These are phyloP conservation scores for Suhomyces prunicola DNA, from an alignment of 805 yeast genomes.

Conservation along the genomic window DNA sequence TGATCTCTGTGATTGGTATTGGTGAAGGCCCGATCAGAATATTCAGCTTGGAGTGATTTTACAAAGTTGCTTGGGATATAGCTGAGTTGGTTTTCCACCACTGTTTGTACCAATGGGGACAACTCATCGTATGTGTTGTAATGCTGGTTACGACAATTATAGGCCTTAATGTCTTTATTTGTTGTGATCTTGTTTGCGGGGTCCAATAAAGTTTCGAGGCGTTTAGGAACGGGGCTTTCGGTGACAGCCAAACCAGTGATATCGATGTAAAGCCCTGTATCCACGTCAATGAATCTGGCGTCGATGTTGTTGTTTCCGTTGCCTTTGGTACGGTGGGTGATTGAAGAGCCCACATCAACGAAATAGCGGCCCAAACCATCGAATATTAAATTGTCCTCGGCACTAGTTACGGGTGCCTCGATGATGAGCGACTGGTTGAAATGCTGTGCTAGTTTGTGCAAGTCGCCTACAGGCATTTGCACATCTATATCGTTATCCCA, in stretches of 20 bases:
- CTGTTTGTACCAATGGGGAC: slow-evolving; percentile 15
- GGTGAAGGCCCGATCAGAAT: slow-evolving; percentile 20
- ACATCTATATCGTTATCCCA: slow-evolving; percentile 26
- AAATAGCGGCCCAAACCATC: slow-evolving; percentile 21
- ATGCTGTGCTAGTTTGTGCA: slow-evolving; percentile 15
- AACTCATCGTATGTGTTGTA: slow-evolving; percentile 22
- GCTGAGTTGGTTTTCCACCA: slow-evolving; percentile 17
- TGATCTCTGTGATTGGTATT: slow-evolving; percentile 19
- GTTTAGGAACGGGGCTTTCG: slow-evolving; percentile 21
- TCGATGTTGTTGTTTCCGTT: slow-evolving; percentile 39
- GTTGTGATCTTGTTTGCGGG: neutral
- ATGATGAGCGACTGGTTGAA: slow-evolving; percentile 21
- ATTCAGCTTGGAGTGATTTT: slow-evolving; percentile 26
- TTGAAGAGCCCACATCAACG: slow-evolving; percentile 21
- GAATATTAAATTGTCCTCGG: slow-evolving; percentile 13
- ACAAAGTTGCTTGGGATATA: slow-evolving; percentile 31
- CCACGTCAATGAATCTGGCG: slow-evolving; percentile 25
- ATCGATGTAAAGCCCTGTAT: slow-evolving; percentile 25
- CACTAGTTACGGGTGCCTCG: slow-evolving; percentile 10
- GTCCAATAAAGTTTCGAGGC: slow-evolving; percentile 10
- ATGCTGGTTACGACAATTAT: slow-evolving; percentile 38
- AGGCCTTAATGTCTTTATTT: slow-evolving; percentile 22
- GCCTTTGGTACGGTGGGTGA: slow-evolving; percentile 37
- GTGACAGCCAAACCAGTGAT: slow-evolving; percentile 32
- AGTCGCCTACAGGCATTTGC: slow-evolving; percentile 22